phyloP scores from a whole-genome alignment of 2,329 filamentous ascomycete genomes.

The Teratosphaeria nubilosa region DNA sequence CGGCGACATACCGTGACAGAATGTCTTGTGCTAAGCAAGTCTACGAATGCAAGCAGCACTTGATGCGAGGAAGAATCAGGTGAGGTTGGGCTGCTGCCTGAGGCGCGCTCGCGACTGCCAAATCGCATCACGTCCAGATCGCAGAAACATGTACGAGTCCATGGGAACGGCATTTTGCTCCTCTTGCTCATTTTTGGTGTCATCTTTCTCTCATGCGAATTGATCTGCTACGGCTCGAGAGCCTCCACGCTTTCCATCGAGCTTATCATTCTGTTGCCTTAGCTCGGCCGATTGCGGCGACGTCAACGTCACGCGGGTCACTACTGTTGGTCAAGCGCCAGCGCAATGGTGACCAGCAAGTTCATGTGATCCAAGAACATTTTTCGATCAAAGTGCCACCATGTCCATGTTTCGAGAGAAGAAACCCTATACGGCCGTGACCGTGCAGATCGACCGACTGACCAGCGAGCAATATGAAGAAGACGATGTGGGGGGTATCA shows the following conservation, averaged over 20 bases:
- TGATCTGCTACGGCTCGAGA: not conserved
- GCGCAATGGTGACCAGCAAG: not conserved
- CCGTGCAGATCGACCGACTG: conserved; percentile 80
- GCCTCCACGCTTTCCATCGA: not conserved
- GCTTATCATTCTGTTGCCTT: not conserved
- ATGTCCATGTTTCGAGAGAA: conserved; percentile 28
- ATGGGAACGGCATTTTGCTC: not conserved
- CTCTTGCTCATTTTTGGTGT: not conserved
- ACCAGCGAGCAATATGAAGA: conserved; percentile 84
- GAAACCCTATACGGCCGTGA: conserved; percentile 89
- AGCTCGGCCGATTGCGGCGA: not conserved
- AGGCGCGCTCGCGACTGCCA: not conserved
- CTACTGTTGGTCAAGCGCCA: not conserved
- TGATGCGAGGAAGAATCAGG: not conserved
- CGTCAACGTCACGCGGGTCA: not conserved
- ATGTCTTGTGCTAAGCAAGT: not conserved
- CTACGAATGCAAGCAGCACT: not conserved
- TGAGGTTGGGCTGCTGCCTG: not conserved
- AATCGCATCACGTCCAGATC: not conserved
- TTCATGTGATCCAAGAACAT: not conserved
- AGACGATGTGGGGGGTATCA: conserved; percentile 83
- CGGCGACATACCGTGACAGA: conserved; percentile 1
- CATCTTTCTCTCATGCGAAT: not conserved
- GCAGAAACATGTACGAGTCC: not conserved
- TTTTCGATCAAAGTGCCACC: not conserved